These are phyloP conservation scores for Talaromyces rugulosus DNA, from an alignment of 2,329 filamentous ascomycete species.

Conservation along the genomic window DNA sequence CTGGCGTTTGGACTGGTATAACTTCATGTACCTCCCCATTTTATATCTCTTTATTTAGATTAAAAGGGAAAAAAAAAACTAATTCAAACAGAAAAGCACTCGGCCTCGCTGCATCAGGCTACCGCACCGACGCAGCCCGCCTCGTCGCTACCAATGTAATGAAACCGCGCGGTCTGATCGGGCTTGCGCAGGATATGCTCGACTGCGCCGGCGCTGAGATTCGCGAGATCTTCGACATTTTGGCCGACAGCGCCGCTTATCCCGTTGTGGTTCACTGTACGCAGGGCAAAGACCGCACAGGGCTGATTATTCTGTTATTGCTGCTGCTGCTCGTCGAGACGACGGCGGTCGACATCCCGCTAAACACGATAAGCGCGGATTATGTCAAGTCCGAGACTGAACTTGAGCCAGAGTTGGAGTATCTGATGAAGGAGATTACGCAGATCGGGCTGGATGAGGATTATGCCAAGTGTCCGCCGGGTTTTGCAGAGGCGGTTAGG, in stretches of 20 bases:
- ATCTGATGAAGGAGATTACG: slow-evolving; percentile 63
- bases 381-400: slow-evolving; percentile 64
- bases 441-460: slow-evolving; percentile 68
- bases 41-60: neutral
- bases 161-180: slow-evolving; percentile 65
- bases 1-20: slow-evolving; percentile 63
- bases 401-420: slow-evolving; percentile 58
- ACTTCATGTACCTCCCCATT: slow-evolving; percentile 51
- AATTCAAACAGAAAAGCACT: slow-evolving; percentile 51
- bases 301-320: slow-evolving; percentile 64
- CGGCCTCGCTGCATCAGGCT: slow-evolving; percentile 60
- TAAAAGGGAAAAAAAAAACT: neutral
- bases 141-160: slow-evolving; percentile 69
- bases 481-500: slow-evolving; percentile 59
- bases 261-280: slow-evolving; percentile 78
- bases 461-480: slow-evolving; percentile 63
- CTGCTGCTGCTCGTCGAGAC: slow-evolving; percentile 47
- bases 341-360: slow-evolving; percentile 47
- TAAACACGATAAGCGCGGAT: slow-evolving; percentile 63
- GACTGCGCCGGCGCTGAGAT: slow-evolving; percentile 64
- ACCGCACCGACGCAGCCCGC: slow-evolving; percentile 64
- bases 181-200: slow-evolving; percentile 66
- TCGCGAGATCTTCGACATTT: slow-evolving; percentile 62
- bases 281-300: slow-evolving; percentile 82
- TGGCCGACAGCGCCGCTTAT: slow-evolving; percentile 51